Percentiles rank a stretch among this genome's conserved stretches.
Conservation (phyloP, 805 yeast species). For the Candida broadrunensis region DNA sequence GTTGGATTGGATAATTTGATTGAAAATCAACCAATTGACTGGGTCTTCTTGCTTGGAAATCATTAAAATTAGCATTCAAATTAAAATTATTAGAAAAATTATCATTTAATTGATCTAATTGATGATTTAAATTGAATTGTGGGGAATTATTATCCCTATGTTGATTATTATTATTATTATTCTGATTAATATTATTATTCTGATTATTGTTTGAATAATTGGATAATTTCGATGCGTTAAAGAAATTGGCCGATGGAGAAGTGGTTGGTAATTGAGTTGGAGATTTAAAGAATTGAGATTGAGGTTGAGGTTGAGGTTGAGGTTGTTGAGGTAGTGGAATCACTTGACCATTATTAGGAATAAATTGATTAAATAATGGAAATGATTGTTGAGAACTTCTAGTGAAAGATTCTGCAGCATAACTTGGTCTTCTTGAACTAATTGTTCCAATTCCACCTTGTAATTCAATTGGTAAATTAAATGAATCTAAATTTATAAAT, state of each 20-base stretch:
- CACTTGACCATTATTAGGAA: neutral
- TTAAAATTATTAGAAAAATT: slow-evolving; percentile 24
- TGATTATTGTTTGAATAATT: neutral
- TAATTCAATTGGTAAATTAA: slow-evolving; percentile 53
- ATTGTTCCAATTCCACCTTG: slow-evolving; percentile 65
- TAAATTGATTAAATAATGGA: neutral
- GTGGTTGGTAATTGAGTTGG: neutral
- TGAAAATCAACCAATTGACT: slow-evolving; percentile 36
- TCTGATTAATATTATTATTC: too few species aligned
- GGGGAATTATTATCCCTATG: too few species aligned
- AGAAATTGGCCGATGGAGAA: neutral
- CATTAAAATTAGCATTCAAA: slow-evolving; percentile 31
- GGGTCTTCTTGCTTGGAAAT: slow-evolving; percentile 42
- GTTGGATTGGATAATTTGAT: slow-evolving; percentile 49
- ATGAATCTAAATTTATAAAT: slow-evolving; percentile 22
- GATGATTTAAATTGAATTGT: slow-evolving; percentile 1
- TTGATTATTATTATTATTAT: too few species aligned
- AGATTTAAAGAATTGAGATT: neutral
- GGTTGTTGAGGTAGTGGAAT: slow-evolving; percentile 1
- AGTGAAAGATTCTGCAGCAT: slow-evolving; percentile 64
- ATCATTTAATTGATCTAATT: slow-evolving; percentile 26
- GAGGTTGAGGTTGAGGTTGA: slow-evolving; percentile 2
- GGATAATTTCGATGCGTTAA: neutral
- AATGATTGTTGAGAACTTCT: slow-evolving; percentile 16
- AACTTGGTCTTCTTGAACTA: slow-evolving; percentile 69